These are phyloP conservation scores for Penicillium sp. DNA, from an alignment of 2,329 filamentous ascomycete species.

Conservation along the genomic window DNA sequence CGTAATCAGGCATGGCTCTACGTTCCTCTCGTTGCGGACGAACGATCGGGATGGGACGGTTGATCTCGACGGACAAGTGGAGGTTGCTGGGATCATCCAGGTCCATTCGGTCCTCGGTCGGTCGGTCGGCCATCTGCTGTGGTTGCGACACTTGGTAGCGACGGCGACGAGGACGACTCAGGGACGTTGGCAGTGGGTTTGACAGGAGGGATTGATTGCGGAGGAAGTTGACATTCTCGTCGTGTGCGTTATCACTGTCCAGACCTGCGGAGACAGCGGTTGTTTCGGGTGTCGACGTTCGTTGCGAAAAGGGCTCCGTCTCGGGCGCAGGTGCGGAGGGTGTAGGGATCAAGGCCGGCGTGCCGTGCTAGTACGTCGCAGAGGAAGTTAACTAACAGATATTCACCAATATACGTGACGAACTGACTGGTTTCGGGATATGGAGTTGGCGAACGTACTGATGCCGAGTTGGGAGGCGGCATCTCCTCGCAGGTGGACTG, in stretches of 20 bases:
- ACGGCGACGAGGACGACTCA: constrained; percentile 30
- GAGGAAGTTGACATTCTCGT: constrained; percentile 49
- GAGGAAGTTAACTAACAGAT: background rate
- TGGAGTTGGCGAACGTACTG: constrained; percentile 28
- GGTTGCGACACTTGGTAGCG: constrained; percentile 20
- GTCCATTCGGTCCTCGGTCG: constrained; percentile 30
- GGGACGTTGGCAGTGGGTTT: constrained; percentile 19
- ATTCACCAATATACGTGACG: constrained; percentile 1
- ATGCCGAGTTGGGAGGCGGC: constrained; percentile 41
- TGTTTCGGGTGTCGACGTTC: constrained; percentile 47
- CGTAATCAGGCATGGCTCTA: constrained; percentile 47
- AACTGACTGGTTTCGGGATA: background rate
- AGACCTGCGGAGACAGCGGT: constrained; percentile 39
- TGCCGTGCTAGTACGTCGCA: constrained; percentile 17
- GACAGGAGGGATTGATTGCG: constrained; percentile 34
- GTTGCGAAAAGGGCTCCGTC: constrained; percentile 40
- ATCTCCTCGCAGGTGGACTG: constrained; percentile 21
- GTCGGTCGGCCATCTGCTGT: constrained; percentile 19
- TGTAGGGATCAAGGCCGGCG: constrained; percentile 21
- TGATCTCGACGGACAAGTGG: constrained; percentile 34
- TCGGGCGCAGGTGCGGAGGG: constrained; percentile 20
- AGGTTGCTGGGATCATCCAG: constrained; percentile 27
- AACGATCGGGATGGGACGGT: constrained; percentile 37
- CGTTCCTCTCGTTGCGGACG: constrained; percentile 38
- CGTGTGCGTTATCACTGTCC: constrained; percentile 40